Evolutionary conservation across 495 filamentous ascomycete genomes (phyloP).

Genomic region (Penicillium longicatenatum): DNA sequence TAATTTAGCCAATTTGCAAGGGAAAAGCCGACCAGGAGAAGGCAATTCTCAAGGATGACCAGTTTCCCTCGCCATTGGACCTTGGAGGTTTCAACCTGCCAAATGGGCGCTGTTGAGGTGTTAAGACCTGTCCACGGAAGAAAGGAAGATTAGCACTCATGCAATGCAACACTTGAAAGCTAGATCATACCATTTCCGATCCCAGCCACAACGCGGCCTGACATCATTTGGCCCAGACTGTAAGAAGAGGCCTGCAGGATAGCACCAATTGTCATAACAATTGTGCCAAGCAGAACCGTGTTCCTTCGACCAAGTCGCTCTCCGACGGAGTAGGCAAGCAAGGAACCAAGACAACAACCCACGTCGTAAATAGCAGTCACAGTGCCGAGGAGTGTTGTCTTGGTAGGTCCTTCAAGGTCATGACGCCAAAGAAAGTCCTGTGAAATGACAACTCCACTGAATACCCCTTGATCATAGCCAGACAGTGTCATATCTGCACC

Average conservation of each 20-base stretch:
- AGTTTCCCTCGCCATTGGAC: conserved; percentile 32
- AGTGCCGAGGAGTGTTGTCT: conserved; percentile 16
- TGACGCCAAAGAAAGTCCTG: conserved; percentile 19
- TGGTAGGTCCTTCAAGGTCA: conserved; percentile 35
- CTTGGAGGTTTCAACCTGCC: conserved; percentile 41
- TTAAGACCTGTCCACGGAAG: conserved; percentile 11
- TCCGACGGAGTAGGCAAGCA: conserved; percentile 44
- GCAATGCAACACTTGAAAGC: neutral
- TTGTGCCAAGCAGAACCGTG: conserved; percentile 46
- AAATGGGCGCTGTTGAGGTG: conserved; percentile 42
- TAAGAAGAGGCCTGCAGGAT: conserved; percentile 52
- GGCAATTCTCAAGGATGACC: conserved; percentile 32
- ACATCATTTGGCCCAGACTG: conserved; percentile 43
- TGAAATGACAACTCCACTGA: conserved; percentile 20
- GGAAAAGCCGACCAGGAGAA: conserved; percentile 34
- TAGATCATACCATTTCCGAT: conserved; percentile 39
- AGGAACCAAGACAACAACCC: conserved; percentile 54
- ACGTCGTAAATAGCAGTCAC: conserved; percentile 27
- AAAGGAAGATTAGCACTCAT: neutral
- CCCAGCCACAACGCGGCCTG: conserved; percentile 42
- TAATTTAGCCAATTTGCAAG: conserved; percentile 47
- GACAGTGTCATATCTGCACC: conserved; percentile 21
- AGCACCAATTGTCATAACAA: conserved; percentile 55
- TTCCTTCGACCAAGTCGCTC: conserved; percentile 52
- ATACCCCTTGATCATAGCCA: conserved; percentile 22